Conservation (phyloP, 352 stramenopile genomes). For the Paralagenidium karlingii region DNA sequence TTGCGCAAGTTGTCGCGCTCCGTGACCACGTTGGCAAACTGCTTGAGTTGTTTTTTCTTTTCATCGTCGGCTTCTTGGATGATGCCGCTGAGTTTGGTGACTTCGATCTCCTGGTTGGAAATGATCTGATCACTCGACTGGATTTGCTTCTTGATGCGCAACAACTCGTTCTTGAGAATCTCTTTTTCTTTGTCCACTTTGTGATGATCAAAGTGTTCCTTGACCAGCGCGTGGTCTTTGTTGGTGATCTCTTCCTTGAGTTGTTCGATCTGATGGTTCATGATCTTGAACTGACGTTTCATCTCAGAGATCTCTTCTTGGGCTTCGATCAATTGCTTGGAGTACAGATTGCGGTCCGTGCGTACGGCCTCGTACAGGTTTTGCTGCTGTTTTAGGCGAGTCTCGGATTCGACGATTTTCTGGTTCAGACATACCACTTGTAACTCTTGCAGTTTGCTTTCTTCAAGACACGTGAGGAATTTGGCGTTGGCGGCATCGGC, state of each 20-base stretch:
- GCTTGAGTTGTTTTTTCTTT: conserved; percentile 75
- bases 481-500: conserved; percentile 58
- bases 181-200: conserved; percentile 91
- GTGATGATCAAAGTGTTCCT: conserved; percentile 90
- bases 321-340: conserved; percentile 89
- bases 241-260: conserved; percentile 89
- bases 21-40: conserved; percentile 70
- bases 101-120: conserved; percentile 71
- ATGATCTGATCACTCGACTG: conserved; percentile 83
- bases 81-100: conserved; percentile 75
- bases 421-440: conserved; percentile 59
- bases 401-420: conserved; percentile 65
- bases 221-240: conserved; percentile 86
- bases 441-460: conserved; percentile 65
- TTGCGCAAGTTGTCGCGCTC: conserved; percentile 76
- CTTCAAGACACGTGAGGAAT: conserved; percentile 73
- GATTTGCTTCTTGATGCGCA: conserved; percentile 88
- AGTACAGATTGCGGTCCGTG: conserved; percentile 87
- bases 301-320: conserved; percentile 84
- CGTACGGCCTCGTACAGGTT: conserved; percentile 89
- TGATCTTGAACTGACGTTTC: conserved; percentile 86
- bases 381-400: conserved; percentile 88
- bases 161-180: conserved; percentile 79
- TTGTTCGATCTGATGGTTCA: conserved; percentile 88
- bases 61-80: conserved; percentile 87